Evolutionary conservation across 768 basidiomycete genomes (phyloP), one percentile per base, ranked within the genome.

Genomic region (Tricholomella constricta): DNA sequence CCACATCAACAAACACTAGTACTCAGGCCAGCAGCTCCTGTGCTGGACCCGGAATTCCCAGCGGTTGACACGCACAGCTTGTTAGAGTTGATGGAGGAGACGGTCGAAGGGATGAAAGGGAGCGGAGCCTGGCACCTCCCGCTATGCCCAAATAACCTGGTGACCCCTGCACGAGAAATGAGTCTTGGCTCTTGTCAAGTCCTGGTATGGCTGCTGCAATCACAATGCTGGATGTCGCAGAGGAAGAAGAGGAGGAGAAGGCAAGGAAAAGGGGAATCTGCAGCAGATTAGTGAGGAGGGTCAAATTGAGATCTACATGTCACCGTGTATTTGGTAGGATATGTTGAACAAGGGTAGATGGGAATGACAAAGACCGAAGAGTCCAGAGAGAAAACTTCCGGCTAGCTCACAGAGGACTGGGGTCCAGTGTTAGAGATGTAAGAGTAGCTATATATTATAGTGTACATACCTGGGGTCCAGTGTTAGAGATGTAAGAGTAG

Each of bases 61-160:
- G 68, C 67, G 36, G 45, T 69, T 17, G 78, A 78, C 54, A 73
- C 79, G 6, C 59, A 72, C 22, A 69, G 68, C 31, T 55, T 81
- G 50, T 59, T 82, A 51, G 78, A 77, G 57, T 74, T 66, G 59
- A 79, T 78, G 78, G 76, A 73, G 61, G 75, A 76, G 62, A 79
- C 73, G 6, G 74, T 78, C 27, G 76, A 76, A 55, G 71, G 65
- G 48, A 78, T 77, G 72, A 79, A 77, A 67, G 71, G 70, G 55
- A 67, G 78, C 65, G 73, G 48, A 79, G 76, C 51, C 55, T 71
- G 40, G 64, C 64, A 6, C 41, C 46, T 22, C 55, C 64, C 22
- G 59, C 54, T 25, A 60, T 62, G 32, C 57, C 60, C 19, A 31
- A 36, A 27, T 25, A 34, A 15, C 0, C 44, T 31, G 20, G 26